Evolutionary conservation across 2,329 filamentous ascomycete species (phyloP).

Genomic region (Akanthomyces dipterigenus): DNA sequence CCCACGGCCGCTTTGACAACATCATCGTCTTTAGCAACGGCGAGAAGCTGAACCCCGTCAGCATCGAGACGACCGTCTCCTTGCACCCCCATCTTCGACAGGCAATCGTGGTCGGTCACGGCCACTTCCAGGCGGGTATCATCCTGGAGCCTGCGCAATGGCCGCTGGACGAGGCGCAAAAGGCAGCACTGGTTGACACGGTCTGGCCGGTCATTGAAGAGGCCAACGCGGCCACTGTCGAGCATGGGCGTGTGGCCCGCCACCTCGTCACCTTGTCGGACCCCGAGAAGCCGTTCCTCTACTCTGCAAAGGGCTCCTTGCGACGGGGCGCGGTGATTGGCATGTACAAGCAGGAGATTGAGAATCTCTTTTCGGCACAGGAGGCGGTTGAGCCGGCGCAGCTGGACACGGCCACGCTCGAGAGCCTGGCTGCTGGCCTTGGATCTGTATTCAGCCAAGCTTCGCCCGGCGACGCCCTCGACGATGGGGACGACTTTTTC

Average conservation of each 20-base stretch:
- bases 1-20: conserved; percentile 28
- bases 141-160: conserved; percentile 36
- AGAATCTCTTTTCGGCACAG: conserved; percentile 30
- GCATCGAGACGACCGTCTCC: conserved; percentile 34
- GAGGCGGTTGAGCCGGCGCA: conserved; percentile 13
- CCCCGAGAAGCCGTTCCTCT: conserved; percentile 35
- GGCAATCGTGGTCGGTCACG: conserved; percentile 39
- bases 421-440: conserved; percentile 20
- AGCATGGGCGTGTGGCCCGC: conserved; percentile 38
- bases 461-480: conserved; percentile 15
- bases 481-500: conserved; percentile 30
- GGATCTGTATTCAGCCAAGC: conserved; percentile 16
- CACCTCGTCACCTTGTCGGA: conserved; percentile 33
- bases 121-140: conserved; percentile 39
- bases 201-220: conserved; percentile 37
- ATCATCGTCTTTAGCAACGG: conserved; percentile 44
- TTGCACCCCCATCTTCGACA: conserved; percentile 33
- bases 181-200: conserved; percentile 29
- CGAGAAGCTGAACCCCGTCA: conserved; percentile 41
- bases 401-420: conserved; percentile 19
- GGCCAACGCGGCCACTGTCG: conserved; percentile 36
- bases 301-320: conserved; percentile 40
- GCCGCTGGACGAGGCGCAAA: conserved; percentile 20
- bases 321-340: conserved; percentile 33
- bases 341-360: conserved; percentile 37